These are phyloP conservation scores for Silene uniflora DNA, from an alignment of 148 eudicot species.

Conservation along the genomic window DNA sequence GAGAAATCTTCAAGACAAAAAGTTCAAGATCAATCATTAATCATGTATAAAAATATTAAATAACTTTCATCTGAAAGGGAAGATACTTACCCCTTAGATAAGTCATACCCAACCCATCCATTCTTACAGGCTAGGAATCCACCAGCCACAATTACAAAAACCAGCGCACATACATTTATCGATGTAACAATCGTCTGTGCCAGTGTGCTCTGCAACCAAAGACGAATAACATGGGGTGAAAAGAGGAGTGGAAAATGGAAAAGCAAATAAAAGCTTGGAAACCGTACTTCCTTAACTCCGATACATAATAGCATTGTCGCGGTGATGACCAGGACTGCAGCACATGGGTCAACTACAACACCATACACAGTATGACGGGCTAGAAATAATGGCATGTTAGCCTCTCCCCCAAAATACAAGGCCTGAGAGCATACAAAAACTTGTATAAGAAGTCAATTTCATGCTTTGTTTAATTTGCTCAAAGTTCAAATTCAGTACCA, in stretches of 20 bases:
- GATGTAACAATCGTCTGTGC: constrained; percentile 51
- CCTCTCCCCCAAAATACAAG: constrained; percentile 52
- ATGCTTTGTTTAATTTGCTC: constrained; percentile 5
- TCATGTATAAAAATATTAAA: background rate
- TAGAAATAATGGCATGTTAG: constrained; percentile 43
- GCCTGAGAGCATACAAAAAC: constrained; percentile 37
- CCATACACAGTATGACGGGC: constrained; percentile 42
- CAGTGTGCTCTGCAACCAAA: constrained; percentile 44
- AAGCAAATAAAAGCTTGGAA: background rate
- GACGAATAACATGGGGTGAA: constrained; percentile 4
- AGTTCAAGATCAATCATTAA: constrained; percentile 3
- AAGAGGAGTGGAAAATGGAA: constrained; percentile 4
- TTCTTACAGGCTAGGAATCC: constrained; percentile 48
- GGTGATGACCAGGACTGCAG: constrained; percentile 44
- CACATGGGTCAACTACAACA: constrained; percentile 58
- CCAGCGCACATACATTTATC: constrained; percentile 50
- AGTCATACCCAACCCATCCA: constrained; percentile 60
- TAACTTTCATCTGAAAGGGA: background rate
- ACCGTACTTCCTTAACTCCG: constrained; percentile 64
- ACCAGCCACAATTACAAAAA: constrained; percentile 54
- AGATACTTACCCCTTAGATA: constrained; percentile 46
- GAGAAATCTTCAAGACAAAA: constrained; percentile 35
- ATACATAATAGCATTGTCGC: constrained; percentile 50
- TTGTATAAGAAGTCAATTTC: constrained; percentile 13
- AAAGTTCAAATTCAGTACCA: constrained; percentile 26